Evolutionary conservation across 805 yeast species (phyloP), one percentile per base, ranked within the genome.

Genomic region (Candida xiaguanensis): DNA sequence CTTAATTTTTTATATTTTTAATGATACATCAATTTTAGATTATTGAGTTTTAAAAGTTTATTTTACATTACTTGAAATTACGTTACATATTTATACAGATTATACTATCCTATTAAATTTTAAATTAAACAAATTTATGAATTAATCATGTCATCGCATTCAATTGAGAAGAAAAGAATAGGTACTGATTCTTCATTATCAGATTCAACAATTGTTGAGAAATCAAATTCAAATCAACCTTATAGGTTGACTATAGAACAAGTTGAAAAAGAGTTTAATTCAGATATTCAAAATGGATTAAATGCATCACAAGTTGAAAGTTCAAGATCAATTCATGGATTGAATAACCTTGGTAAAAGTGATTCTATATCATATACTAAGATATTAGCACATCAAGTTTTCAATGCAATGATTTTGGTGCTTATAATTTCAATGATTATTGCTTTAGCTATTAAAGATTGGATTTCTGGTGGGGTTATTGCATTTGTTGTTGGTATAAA

Each of bases 231-330:
- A 5, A 20, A 19, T 22, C 29, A 37, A 23, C 31, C 41, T 3
- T 38, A 41, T 25, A 53, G 70, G 29, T 50, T 59, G 34, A 23
- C 74, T 0, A 53, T 63, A 14, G 55, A 60, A 8, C 56, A 61
- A 37, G 72, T 72, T 9, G 69, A 62, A 15, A 48, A 57, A 8
- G 41, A 52, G 14, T 72, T 65, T 45, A 52, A 58, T 7, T 69
- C 85, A 2, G 63, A 71, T 48, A 45, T 58, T 13, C 58, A 61
- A 4, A 61, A 65, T 38, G 93, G 93, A 4, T 65, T 80, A 16
- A 43, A 48, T 16, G 24, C 38, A 4, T 31, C 18, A 9, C 46
- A 50, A 39, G 59, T 53, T 11, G 31, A 42, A 13, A 33, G 42
- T 13, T 31, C 24, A 5, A 37, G 46, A 17, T 28, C 42, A 13